Evolutionary conservation across 139 green algal species (phyloP), one percentile per base, ranked within the genome.

Genomic region (Chlamydomonas schloesseri): DNA sequence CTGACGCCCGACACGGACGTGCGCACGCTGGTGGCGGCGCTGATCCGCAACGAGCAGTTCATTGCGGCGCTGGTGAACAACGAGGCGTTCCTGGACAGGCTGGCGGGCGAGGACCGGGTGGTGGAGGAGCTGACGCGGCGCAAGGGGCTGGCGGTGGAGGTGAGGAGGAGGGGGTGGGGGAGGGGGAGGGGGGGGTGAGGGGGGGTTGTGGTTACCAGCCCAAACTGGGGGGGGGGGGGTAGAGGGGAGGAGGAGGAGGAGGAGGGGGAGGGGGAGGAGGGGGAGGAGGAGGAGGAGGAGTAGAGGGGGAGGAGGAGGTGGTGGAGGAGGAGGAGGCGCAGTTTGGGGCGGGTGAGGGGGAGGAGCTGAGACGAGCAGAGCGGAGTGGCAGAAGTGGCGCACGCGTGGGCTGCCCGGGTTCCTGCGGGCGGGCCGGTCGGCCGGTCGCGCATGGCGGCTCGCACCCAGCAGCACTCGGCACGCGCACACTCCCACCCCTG

Each of bases 11-110:
- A 76, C 28, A 85, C 79, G 17, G 50, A 85, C 50, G 14, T 85
- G 11, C 68, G 62, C 64, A 74, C 64, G 20, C 69, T 86, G 67
- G 80, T 86, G 10, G 33, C 55, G 1, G 80, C 80, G 20, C 80
- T 86, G 24, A 78, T 86, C 50, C 50, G 67, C 36, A 86, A 86
- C 68, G 80, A 86, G 80, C 80, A 67, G 15, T 86, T 86, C 68
- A 86, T 78, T 29, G 37, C 67, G 26, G 80, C 80, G 31, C 80
- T 86, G 47, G 68, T 86, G 4, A 86, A 86, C 67, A 86, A 86
- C 53, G 80, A 86, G 80, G 80, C 80, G 13, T 86, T 86, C 80
- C 46, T 86, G 47, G 80, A 86, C 53, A 68, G 80, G 13, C 53
- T 86, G 68, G 80, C 80, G 24, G 80, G 80, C 29, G 80, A 86